Percentiles rank a stretch among this genome's conserved stretches.
These are phyloP conservation scores for Penicillium coffeae DNA, from an alignment of 495 filamentous ascomycete genomes.

Conservation along the genomic window DNA sequence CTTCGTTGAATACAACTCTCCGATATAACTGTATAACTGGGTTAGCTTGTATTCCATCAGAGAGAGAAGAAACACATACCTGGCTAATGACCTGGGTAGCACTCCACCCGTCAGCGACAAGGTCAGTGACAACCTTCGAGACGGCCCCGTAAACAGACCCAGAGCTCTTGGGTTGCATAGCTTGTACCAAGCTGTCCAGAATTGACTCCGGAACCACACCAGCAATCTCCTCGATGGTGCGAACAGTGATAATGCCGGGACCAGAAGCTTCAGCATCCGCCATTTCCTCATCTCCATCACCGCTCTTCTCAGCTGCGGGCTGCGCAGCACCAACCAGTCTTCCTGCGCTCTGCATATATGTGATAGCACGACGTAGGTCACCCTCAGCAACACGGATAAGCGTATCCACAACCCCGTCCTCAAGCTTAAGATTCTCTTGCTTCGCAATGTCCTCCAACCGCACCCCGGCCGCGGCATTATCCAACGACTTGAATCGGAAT, in stretches of 20 bases:
- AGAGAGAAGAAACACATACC: slow-evolving; percentile 40
- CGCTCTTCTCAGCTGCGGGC: slow-evolving; percentile 40
- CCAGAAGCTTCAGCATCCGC: slow-evolving; percentile 27
- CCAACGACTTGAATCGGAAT: slow-evolving; percentile 95
- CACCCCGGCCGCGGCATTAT: slow-evolving; percentile 71
- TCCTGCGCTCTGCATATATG: slow-evolving; percentile 88
- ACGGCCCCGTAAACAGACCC: slow-evolving; percentile 69
- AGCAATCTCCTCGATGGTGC: slow-evolving; percentile 88
- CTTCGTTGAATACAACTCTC: slow-evolving; percentile 76
- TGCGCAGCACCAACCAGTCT: slow-evolving; percentile 63
- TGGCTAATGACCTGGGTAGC: slow-evolving; percentile 83
- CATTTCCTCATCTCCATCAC: slow-evolving; percentile 50
- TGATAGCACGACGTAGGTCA: slow-evolving; percentile 93
- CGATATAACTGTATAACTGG: slow-evolving; percentile 66
- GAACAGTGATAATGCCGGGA: slow-evolving; percentile 58
- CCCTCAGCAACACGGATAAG: slow-evolving; percentile 87
- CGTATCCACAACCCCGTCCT: slow-evolving; percentile 74
- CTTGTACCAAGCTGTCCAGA: slow-evolving; percentile 64
- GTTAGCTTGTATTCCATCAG: slow-evolving; percentile 4
- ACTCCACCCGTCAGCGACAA: slow-evolving; percentile 98
- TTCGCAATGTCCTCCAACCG: slow-evolving; percentile 76
- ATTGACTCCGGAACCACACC: slow-evolving; percentile 80
- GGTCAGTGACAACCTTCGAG: slow-evolving; percentile 72
- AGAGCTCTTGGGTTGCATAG: slow-evolving; percentile 68
- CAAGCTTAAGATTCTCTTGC: slow-evolving; percentile 68